These are phyloP conservation scores for Candolleomyces efflorescens DNA, from an alignment of 768 basidiomycete species.

Conservation along the genomic window DNA sequence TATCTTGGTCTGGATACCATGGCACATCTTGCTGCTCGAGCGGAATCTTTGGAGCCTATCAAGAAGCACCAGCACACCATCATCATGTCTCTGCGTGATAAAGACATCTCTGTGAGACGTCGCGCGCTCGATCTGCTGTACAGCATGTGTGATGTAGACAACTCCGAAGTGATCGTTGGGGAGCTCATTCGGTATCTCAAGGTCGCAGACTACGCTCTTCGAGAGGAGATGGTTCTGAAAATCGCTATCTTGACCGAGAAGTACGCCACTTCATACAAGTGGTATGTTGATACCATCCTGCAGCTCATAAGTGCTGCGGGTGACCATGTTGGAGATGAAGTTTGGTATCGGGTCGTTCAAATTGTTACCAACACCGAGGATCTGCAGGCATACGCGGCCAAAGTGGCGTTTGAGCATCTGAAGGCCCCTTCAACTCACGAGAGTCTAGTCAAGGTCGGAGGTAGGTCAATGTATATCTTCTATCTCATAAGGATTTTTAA, in stretches of 20 bases:
- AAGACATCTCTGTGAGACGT: constrained; percentile 94
- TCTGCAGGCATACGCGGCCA: constrained; percentile 93
- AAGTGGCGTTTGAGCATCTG: constrained; percentile 86
- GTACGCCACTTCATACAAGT: constrained; percentile 95
- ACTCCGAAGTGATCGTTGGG: constrained; percentile 93
- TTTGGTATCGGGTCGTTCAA: constrained; percentile 99
- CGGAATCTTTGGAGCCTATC: constrained; percentile 86
- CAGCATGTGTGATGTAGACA: constrained; percentile 99
- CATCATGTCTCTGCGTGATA: constrained; percentile 90
- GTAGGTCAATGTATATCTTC: constrained; percentile 37
- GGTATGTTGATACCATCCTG: constrained; percentile 98
- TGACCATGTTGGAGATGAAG: constrained; percentile 98
- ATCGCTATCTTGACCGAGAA: constrained; percentile 99
- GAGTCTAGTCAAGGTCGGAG: constrained; percentile 94
- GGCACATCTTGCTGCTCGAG: constrained; percentile 94
- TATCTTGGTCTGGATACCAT: constrained; percentile 97
- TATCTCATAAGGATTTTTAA: background rate
- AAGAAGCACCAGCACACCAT: constrained; percentile 97
- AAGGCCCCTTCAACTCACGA: constrained; percentile 84
- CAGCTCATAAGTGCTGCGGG: constrained; percentile 95
- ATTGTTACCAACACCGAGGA: constrained; percentile 99
- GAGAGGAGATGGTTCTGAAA: constrained; percentile 99
- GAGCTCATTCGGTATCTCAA: constrained; percentile 91
- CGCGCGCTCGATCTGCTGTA: constrained; percentile 94
- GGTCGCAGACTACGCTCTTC: constrained; percentile 93